phyloP scores from a whole-genome alignment of 805 yeast genomes.

The Lipomyces spencermartinsiae region DNA sequence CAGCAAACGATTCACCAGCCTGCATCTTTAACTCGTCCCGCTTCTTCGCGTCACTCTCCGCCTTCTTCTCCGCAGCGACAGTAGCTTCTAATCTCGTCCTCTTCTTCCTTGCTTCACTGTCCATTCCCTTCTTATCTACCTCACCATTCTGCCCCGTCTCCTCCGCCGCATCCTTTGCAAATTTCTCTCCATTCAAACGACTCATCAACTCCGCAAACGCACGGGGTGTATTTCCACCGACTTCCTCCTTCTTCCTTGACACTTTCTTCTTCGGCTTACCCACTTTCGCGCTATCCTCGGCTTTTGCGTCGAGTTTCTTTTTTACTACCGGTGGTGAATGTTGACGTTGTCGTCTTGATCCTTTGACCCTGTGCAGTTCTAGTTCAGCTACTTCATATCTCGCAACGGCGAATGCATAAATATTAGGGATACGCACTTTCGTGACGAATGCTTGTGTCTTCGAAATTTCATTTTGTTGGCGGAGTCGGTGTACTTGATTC shows the following conservation, averaged over 20 bases:
- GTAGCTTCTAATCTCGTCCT: constrained; percentile 19
- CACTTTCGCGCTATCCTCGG: constrained; percentile 4
- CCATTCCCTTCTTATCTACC: constrained; percentile 9
- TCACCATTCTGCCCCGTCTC: background rate
- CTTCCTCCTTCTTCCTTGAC: constrained; percentile 27
- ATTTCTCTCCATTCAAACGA: constrained; percentile 19
- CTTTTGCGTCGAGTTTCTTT: constrained; percentile 2
- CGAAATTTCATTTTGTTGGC: constrained; percentile 8
- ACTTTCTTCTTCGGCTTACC: constrained; percentile 31
- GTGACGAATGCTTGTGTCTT: constrained; percentile 12
- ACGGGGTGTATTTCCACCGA: constrained; percentile 47
- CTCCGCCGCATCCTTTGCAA: background rate
- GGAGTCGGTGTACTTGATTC: too few species aligned
- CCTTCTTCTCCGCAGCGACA: constrained; percentile 18
- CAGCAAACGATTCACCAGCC: constrained; percentile 49
- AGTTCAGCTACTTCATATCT: background rate
- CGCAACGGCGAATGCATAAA: background rate
- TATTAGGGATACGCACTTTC: constrained; percentile 10
- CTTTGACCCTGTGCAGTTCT: constrained; percentile 2
- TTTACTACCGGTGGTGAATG: constrained; percentile 28
- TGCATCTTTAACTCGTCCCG: constrained; percentile 38
- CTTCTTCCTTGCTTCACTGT: constrained; percentile 21
- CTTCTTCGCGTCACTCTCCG: background rate
- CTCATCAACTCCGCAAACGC: constrained; percentile 45
- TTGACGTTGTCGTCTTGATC: constrained; percentile 26